Base-by-base conservation (phyloP, 2,329 filamentous ascomycete genomes). In the Cryphonectria naterciae region DNA sequence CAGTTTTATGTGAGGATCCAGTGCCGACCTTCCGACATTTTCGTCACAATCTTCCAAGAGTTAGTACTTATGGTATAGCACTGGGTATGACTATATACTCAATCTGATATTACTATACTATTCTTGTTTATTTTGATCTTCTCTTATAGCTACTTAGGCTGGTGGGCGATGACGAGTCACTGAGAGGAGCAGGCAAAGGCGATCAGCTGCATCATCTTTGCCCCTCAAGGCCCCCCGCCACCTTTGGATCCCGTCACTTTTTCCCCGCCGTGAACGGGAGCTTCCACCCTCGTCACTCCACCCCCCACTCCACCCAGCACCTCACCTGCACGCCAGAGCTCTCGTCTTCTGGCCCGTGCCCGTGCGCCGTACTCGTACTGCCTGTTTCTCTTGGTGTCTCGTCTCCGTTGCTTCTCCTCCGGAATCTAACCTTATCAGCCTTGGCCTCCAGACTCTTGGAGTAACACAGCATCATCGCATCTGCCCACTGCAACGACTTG, bases 141-240 rank as follows among this genome's bases (percentile, higher is more conserved):
- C 13, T 32, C 52, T 15, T 54, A 25, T 11, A 32, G n/a, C n/a
- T 17, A 25, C 22, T n/a, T 17, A 39, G 54, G 15, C 28, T 58
- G 28, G 54, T 19, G 19, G 46, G 22, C 6, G 54, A 17, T 58
- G 54, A 58, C 54, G 54, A 58, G 54, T 58, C 54, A 35, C 54
- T 58, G 54, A 58, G 25, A 49, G 46, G 22, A 32, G 11, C 25
- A 58, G 54, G 25, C 15, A 32, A 7, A 58, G 13, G 54, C 54
- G 54, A 56, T 56, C 25, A 17, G 52, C 52, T 56, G 60, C 62
- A 65, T 49, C 41, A 46, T 43, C 39, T 46, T 28, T 49, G 22
- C 63, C 63, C 63, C 63, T 65, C 63, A 43, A 52, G 28, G 11
- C 37, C 63, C 63, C 63, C 63, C 63, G 52, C 63, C 63, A 52